These are phyloP conservation scores for Calendula officinalis DNA, from an alignment of 129 eudicot species.

Conservation along the genomic window DNA sequence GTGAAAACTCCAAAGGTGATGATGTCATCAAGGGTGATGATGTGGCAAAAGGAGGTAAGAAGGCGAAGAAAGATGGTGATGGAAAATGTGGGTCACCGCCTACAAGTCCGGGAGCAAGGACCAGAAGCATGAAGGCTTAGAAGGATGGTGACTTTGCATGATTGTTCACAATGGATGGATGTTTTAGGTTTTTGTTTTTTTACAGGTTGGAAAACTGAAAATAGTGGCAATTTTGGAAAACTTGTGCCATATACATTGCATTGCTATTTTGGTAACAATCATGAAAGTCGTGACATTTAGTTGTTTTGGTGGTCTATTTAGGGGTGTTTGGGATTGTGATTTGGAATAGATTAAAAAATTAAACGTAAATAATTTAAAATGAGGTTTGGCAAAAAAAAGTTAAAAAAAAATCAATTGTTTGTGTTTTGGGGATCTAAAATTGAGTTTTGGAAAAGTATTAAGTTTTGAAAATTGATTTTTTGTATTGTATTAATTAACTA, in stretches of 20 bases:
- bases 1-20: conserved; percentile 8
- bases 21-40: background rate
- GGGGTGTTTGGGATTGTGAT: background rate
- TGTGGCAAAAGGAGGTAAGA: background rate
- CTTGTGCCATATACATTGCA: conserved; percentile 10
- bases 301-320: background rate
- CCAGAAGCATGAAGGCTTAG: conserved; percentile 41
- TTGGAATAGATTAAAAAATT: background rate
- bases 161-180: conserved; percentile 12
- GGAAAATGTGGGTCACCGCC: conserved; percentile 5
- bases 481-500: too few relatives aligned
- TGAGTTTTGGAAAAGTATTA: too few relatives aligned
- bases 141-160: conserved; percentile 13
- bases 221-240: conserved; percentile 9
- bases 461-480: too few relatives aligned
- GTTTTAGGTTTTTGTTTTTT: background rate
- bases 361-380: too few relatives aligned
- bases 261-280: conserved; percentile 17
- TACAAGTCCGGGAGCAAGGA: conserved; percentile 19
- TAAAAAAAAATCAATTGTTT: too few relatives aligned
- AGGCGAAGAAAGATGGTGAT: conserved; percentile 8
- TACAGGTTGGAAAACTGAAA: background rate
- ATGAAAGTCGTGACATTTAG: background rate
- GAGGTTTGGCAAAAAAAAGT: too few relatives aligned
- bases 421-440: too few relatives aligned